These are phyloP conservation scores for Plantago coronopus DNA, from an alignment of 305 asterid species.

Conservation along the genomic window DNA sequence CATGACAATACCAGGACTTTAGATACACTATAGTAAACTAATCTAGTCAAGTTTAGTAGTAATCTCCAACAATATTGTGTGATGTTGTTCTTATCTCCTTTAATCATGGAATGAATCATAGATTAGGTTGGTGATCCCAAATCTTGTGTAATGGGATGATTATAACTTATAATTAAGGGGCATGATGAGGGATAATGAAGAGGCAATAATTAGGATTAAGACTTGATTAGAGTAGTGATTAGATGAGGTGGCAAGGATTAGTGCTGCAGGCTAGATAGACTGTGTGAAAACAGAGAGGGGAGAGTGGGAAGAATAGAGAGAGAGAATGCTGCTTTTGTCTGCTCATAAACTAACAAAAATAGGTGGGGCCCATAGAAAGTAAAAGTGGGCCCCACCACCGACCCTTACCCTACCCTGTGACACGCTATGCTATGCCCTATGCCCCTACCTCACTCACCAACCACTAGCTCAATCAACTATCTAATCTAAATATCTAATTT, in stretches of 20 bases:
- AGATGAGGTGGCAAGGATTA: constrained; percentile 8
- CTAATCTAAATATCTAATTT: too few relatives aligned
- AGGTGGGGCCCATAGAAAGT: constrained; percentile 36
- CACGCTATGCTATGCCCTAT: constrained; percentile 45
- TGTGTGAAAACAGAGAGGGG: constrained; percentile 35
- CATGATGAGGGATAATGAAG: not conserved
- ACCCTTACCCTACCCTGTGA: constrained; percentile 35
- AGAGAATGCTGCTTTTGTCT: constrained; percentile 49
- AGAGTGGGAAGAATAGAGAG: constrained; percentile 27
- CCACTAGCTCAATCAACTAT: too few relatives aligned
- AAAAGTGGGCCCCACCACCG: constrained; percentile 42
- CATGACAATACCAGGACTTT: too few relatives aligned
- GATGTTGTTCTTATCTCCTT: too few relatives aligned
- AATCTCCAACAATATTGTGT: too few relatives aligned
- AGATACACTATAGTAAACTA: too few relatives aligned
- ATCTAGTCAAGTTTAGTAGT: too few relatives aligned
- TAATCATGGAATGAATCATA: too few relatives aligned
- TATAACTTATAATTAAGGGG: too few relatives aligned
- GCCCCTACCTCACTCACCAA: constrained; percentile 4
- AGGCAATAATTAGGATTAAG: constrained; percentile 1
- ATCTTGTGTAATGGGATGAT: too few relatives aligned
- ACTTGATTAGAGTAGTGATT: not conserved
- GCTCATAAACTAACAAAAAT: constrained; percentile 45
- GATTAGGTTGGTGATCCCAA: too few relatives aligned
- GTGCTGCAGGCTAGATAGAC: too few relatives aligned